Conservation (phyloP, 2,329 filamentous ascomycete species). For the Colletotrichum sp. region DNA sequence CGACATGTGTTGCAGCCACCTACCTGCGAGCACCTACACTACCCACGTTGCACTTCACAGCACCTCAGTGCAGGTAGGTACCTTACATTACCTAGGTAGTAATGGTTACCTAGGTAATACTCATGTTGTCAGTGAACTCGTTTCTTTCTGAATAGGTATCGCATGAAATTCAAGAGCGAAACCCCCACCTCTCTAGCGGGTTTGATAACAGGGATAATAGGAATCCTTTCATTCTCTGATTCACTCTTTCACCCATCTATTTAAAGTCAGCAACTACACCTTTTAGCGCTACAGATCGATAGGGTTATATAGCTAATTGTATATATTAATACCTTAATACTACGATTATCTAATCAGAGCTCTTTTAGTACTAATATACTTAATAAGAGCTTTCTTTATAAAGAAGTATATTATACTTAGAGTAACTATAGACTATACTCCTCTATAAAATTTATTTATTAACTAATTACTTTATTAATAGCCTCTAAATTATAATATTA, state of each 20-base stretch:
- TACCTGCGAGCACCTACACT: no score
- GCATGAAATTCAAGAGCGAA: neutral
- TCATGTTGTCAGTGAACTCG: neutral
- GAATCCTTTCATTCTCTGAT: neutral
- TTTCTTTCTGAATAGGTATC: neutral
- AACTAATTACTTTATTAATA: no score
- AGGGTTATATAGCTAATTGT: no score
- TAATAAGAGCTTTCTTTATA: no score
- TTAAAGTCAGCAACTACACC: no score
- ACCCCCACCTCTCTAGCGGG: neutral
- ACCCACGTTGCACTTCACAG: neutral
- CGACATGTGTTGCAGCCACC: neutral
- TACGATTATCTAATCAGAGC: no score
- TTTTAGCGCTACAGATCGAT: no score
- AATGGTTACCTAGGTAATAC: neutral
- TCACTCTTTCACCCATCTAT: neutral
- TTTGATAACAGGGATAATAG: neutral
- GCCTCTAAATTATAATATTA: rapidly evolving
- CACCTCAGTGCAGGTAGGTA: neutral
- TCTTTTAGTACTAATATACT: no score
- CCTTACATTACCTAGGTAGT: neutral
- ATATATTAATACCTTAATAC: no score
- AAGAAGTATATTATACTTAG: no score
- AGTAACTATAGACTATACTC: no score
- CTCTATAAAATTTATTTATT: no score